A percentile compares a stretch with the other conserved stretches of the same genome.
phyloP scores from a whole-genome alignment of 2,329 filamentous ascomycete genomes.

The Claviceps spartinae region DNA sequence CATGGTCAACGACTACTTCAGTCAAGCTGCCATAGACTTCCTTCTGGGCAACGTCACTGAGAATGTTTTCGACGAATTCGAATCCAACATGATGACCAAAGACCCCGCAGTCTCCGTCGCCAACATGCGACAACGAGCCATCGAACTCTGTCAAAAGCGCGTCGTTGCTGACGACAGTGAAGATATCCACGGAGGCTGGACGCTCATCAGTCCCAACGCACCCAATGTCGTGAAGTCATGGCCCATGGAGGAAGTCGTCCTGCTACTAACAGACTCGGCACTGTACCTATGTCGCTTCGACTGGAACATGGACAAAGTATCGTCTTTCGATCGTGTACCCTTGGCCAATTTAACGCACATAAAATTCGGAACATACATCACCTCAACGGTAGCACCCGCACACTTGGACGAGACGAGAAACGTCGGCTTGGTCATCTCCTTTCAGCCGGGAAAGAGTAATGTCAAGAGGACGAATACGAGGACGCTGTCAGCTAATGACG shows the following conservation, averaged over 20 bases:
- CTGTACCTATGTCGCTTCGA: conserved; percentile 86
- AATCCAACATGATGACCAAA: conserved; percentile 81
- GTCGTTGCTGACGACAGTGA: conserved; percentile 75
- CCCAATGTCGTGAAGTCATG: conserved; percentile 55
- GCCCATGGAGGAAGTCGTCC: conserved; percentile 76
- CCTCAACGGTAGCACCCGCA: conserved; percentile 64
- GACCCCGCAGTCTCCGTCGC: conserved; percentile 82
- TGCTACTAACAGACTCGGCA: conserved; percentile 73
- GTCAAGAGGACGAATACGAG: conserved; percentile 73
- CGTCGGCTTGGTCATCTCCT: conserved; percentile 70
- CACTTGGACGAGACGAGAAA: conserved; percentile 71
- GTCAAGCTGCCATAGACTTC: conserved; percentile 90
- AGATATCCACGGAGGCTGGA: conserved; percentile 82
- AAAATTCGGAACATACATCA: conserved; percentile 77
- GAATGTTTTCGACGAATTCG: conserved; percentile 84
- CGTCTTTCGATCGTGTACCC: conserved; percentile 76
- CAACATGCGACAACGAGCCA: conserved; percentile 74
- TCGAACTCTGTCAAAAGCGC: conserved; percentile 76
- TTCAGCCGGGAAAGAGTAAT: conserved; percentile 57
- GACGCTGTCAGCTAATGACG: conserved; percentile 48
- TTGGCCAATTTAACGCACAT: conserved; percentile 61
- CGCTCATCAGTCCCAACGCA: conserved; percentile 60
- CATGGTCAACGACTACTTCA: conserved; percentile 95
- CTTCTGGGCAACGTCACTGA: conserved; percentile 78
- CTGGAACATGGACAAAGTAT: conserved; percentile 90